Evolutionary conservation across 164 flowering plant genomes (phyloP).

Genomic region (Sedum album): DNA sequence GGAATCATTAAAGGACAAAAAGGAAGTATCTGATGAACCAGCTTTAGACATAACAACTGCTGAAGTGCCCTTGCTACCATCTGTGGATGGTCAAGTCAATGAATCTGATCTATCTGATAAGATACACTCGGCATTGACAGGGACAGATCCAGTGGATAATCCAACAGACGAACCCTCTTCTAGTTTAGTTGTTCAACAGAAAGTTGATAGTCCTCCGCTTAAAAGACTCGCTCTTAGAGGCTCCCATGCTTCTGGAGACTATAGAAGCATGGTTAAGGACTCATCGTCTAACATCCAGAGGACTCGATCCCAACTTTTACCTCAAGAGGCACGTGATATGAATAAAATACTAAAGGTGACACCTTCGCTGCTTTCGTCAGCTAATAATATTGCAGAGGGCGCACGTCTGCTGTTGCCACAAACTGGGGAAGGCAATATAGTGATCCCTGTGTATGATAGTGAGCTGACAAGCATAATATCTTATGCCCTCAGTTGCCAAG

Average conservation of each 20-base stretch:
- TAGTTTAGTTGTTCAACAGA: constrained; percentile 18
- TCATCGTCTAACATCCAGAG: constrained; percentile 43
- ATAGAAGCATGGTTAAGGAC: constrained; percentile 57
- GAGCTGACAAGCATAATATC: constrained; percentile 91
- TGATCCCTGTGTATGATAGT: constrained; percentile 79
- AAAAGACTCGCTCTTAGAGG: constrained; percentile 47
- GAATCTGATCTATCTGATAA: constrained; percentile 66
- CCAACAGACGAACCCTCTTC: constrained; percentile 23
- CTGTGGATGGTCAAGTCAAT: constrained; percentile 24
- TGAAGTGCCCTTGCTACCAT: constrained; percentile 16
- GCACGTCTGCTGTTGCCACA: constrained; percentile 57
- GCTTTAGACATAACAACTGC: constrained; percentile 16
- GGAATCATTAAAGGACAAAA: constrained; percentile 13
- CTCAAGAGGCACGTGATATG: constrained; percentile 42
- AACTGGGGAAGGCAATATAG: constrained; percentile 36
- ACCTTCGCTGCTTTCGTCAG: constrained; percentile 50
- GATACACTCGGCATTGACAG: constrained; percentile 94
- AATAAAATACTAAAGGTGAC: constrained; percentile 27
- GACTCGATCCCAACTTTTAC: constrained; percentile 38
- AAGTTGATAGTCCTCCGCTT: constrained; percentile 27
- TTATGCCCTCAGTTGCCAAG: constrained; percentile 76
- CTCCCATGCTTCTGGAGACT: constrained; percentile 89
- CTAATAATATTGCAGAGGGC: constrained; percentile 55
- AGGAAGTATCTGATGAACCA: constrained; percentile 17
- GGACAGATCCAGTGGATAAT: constrained; percentile 35